phyloP scores from a whole-genome alignment of 2,329 filamentous ascomycete species.

The Arthrobotrys musiformis region DNA sequence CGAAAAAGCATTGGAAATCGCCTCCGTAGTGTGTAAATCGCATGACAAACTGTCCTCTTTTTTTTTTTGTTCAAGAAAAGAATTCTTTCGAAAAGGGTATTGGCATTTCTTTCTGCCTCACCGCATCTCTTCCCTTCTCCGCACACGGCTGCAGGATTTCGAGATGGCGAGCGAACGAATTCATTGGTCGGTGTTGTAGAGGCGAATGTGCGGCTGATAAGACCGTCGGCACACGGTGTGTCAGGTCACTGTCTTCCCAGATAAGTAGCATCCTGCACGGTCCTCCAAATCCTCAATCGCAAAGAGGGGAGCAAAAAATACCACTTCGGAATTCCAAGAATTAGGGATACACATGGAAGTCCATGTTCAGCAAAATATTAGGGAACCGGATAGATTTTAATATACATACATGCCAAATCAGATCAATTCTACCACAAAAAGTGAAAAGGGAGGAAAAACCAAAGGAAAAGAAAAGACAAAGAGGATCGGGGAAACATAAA shows the following conservation, averaged over 20 bases:
- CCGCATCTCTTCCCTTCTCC: constrained; percentile 5
- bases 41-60: not conserved
- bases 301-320: too few species aligned
- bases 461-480: not conserved
- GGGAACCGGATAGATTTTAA: constrained; percentile 18
- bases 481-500: not conserved
- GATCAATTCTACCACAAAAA: constrained; percentile 15
- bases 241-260: not conserved
- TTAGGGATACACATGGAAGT: not conserved
- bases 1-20: too few species aligned
- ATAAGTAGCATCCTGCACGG: too few species aligned
- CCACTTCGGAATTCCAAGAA: not conserved
- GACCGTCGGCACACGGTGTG: not conserved
- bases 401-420: constrained; percentile 22
- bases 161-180: not conserved
- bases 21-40: too few species aligned
- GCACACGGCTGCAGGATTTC: constrained; percentile 16
- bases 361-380: not conserved
- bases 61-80: too few species aligned
- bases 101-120: not conserved
- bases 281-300: too few species aligned
- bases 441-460: not conserved
- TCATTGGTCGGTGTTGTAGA: not conserved
- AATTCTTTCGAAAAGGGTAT: too few species aligned
- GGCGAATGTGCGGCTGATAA: constrained; percentile 18